A percentile compares a stretch with the other conserved stretches of the same genome.
Evolutionary conservation across 805 yeast species (phyloP).

Genomic region (Metschnikowia kunwiensis): DNA sequence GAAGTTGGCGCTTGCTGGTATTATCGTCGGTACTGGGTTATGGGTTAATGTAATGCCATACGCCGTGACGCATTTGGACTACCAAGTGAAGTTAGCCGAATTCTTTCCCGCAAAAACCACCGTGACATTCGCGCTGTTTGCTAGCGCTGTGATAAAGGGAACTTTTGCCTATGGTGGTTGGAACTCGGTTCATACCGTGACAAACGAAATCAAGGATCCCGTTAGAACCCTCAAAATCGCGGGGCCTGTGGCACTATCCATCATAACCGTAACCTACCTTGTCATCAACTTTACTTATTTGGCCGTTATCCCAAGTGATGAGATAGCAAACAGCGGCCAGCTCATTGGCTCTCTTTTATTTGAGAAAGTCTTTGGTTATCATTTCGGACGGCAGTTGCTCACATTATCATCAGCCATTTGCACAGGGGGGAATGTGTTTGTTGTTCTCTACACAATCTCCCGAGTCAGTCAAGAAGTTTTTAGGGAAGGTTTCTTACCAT

Average conservation of each 20-base stretch:
- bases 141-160: constrained; percentile 56
- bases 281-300: constrained; percentile 56
- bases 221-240: constrained; percentile 55
- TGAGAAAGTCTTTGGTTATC: constrained; percentile 51
- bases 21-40: constrained; percentile 57
- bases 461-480: constrained; percentile 65
- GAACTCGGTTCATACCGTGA: constrained; percentile 58
- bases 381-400: constrained; percentile 51
- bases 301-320: constrained; percentile 51
- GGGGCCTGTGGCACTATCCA: constrained; percentile 52
- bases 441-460: constrained; percentile 55
- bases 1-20: constrained; percentile 51
- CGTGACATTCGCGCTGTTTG: constrained; percentile 44
- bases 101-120: constrained; percentile 32
- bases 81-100: constrained; percentile 33
- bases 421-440: constrained; percentile 61
- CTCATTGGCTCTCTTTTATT: constrained; percentile 58
- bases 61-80: constrained; percentile 42
- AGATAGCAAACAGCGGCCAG: constrained; percentile 53
- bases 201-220: constrained; percentile 62
- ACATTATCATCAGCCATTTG: constrained; percentile 59
- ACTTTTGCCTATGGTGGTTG: constrained; percentile 62
- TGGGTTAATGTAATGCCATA: constrained; percentile 54
- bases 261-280: constrained; percentile 48
- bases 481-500: constrained; percentile 61